A percentile compares a stretch with the other conserved stretches of the same genome.
phyloP scores from a whole-genome alignment of 2,329 filamentous ascomycete genomes.

The Leptographium radiaticola region DNA sequence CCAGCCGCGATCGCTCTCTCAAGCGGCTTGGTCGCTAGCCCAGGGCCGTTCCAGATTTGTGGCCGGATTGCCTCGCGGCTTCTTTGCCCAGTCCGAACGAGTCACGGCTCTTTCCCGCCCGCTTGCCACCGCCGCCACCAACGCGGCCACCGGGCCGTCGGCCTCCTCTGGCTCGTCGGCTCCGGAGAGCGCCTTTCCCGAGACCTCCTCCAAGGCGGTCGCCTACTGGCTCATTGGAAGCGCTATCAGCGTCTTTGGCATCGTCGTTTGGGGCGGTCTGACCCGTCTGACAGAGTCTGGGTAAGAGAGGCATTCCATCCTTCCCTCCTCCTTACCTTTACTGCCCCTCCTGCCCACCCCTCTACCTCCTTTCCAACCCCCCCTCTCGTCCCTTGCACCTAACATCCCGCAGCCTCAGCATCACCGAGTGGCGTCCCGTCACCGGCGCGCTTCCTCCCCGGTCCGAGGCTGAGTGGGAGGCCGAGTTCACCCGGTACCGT shows the following conservation, averaged over 20 bases:
- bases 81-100: neutral
- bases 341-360: neutral
- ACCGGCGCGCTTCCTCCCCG: conserved; percentile 82
- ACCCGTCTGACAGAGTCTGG: conserved; percentile 93
- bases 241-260: conserved; percentile 87
- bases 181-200: conserved; percentile 26
- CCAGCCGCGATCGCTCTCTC: neutral
- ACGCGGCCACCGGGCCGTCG: neutral
- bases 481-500: conserved; percentile 86
- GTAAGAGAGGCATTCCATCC: conserved; percentile 31
- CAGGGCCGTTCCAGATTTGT: neutral
- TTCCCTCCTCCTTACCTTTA: neutral
- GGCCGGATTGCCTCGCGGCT: neutral
- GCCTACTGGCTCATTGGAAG: conserved; percentile 90
- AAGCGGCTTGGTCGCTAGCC: neutral
- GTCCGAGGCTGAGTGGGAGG: conserved; percentile 70
- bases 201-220: conserved; percentile 61
- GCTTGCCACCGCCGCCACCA: conserved; percentile 3
- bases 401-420: conserved; percentile 56
- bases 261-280: conserved; percentile 88
- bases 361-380: neutral
- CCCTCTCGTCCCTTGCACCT: neutral
- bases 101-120: conserved; percentile 12
- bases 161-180: conserved; percentile 7
- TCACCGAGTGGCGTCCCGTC: conserved; percentile 97